Percentiles rank a stretch among this genome's conserved stretches.
Conservation (phyloP, 2,329 filamentous ascomycete species). For the Gyromitra esculenta region DNA sequence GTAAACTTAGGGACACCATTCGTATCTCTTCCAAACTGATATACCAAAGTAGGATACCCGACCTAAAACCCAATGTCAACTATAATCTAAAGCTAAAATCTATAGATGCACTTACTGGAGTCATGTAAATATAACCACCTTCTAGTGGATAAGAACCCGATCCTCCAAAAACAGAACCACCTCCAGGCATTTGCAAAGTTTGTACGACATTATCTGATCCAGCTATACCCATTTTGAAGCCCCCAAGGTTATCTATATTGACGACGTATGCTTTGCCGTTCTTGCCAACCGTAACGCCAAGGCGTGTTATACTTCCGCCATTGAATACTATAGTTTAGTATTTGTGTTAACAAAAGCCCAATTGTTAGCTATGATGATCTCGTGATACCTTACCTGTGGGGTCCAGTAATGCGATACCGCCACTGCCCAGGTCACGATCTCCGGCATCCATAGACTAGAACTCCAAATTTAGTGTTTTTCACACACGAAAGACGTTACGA, state of each 20-base stretch:
- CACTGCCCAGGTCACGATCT: conserved; percentile 38
- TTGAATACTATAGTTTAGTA: background rate
- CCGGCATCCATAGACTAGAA: conserved; percentile 20
- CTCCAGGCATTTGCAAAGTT: conserved; percentile 52
- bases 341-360: background rate
- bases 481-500: background rate
- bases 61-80: conserved; percentile 13
- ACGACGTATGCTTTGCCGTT: conserved; percentile 63
- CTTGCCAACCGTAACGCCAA: conserved; percentile 61
- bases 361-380: background rate
- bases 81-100: background rate
- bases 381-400: conserved; percentile 16
- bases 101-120: conserved; percentile 54
- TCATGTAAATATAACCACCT: conserved; percentile 63
- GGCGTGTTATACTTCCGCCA: conserved; percentile 5
- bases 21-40: conserved; percentile 34
- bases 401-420: conserved; percentile 31
- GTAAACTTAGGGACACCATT: conserved; percentile 55
- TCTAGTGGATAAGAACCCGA: conserved; percentile 62
- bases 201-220: conserved; percentile 61
- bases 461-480: background rate
- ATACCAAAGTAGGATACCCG: conserved; percentile 35
- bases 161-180: conserved; percentile 30
- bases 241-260: conserved; percentile 62
- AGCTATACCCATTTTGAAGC: conserved; percentile 61